A percentile compares a stretch with the other conserved stretches of the same genome.
These are phyloP conservation scores for Nidula niveotomentosa DNA, from an alignment of 1,284 basidiomycete species.

Conservation along the genomic window DNA sequence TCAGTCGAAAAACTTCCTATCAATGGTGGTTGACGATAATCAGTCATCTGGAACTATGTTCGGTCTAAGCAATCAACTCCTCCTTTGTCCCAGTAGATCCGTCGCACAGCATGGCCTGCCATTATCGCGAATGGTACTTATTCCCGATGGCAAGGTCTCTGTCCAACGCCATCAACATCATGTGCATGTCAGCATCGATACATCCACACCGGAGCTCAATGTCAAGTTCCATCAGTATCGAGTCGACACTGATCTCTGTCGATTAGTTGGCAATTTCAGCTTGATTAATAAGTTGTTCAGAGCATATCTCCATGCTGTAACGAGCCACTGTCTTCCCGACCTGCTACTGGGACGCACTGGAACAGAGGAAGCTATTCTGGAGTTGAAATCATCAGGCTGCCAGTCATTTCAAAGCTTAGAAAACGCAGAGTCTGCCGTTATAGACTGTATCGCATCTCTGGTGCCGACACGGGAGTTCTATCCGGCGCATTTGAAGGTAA, in stretches of 20 bases:
- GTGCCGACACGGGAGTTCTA: background rate
- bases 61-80: slow-evolving; percentile 37
- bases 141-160: slow-evolving; percentile 31
- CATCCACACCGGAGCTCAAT: background rate
- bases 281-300: slow-evolving; percentile 35
- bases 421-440: slow-evolving; percentile 28
- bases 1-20: slow-evolving; percentile 32
- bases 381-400: slow-evolving; percentile 33
- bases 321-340: slow-evolving; percentile 39
- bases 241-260: slow-evolving; percentile 35
- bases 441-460: slow-evolving; percentile 28
- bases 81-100: slow-evolving; percentile 27
- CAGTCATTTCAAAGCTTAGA: slow-evolving; percentile 35
- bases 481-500: background rate
- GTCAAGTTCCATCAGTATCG: slow-evolving; percentile 34
- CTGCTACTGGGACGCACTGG: slow-evolving; percentile 43
- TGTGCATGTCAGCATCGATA: slow-evolving; percentile 18
- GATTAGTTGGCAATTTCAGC: slow-evolving; percentile 29
- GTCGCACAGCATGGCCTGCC: slow-evolving; percentile 4
- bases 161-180: slow-evolving; percentile 16
- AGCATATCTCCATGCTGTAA: slow-evolving; percentile 45
- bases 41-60: slow-evolving; percentile 37
- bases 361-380: slow-evolving; percentile 40
- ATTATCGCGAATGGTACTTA: slow-evolving; percentile 24
- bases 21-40: slow-evolving; percentile 29